Conservation (phyloP, 1,139 yeast genomes). For the Suhomyces bolitotheri region DNA sequence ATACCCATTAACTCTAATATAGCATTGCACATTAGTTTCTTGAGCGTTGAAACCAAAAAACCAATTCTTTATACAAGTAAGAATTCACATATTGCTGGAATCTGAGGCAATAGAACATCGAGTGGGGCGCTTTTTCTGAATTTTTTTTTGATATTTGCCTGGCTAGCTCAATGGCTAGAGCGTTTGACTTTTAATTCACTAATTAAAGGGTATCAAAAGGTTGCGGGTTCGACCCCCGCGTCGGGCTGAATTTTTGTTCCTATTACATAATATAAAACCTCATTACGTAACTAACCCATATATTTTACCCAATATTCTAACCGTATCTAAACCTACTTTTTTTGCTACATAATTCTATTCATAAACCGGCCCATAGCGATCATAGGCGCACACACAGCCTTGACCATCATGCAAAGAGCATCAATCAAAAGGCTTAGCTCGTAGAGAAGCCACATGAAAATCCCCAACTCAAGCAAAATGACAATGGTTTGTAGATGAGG, state of each 20-base stretch:
- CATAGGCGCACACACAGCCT: constrained; percentile 51
- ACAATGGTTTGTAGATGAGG: constrained; percentile 45
- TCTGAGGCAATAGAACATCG: too few relatives aligned
- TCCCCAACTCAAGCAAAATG: constrained; percentile 38
- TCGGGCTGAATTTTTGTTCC: too few relatives aligned
- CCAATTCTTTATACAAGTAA: too few relatives aligned
- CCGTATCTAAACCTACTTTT: too few relatives aligned
- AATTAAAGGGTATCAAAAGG: constrained; percentile 18
- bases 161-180: constrained; percentile 52
- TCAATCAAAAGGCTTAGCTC: constrained; percentile 46
- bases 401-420: constrained; percentile 49
- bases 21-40: too few relatives aligned
- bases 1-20: too few relatives aligned
- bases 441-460: constrained; percentile 46
- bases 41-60: too few relatives aligned
- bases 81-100: too few relatives aligned
- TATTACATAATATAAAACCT: too few relatives aligned
- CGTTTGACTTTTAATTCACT: constrained; percentile 40
- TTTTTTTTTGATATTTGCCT: constrained; percentile 15
- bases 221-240: constrained; percentile 30
- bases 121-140: too few relatives aligned
- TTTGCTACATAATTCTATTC: constrained; percentile 37
- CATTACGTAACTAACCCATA: too few relatives aligned
- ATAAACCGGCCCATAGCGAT: constrained; percentile 48
- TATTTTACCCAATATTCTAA: too few relatives aligned